A percentile compares a stretch with the other conserved stretches of the same genome.
phyloP scores from a whole-genome alignment of 768 basidiomycete genomes.

The Daedaleopsis sinensis region DNA sequence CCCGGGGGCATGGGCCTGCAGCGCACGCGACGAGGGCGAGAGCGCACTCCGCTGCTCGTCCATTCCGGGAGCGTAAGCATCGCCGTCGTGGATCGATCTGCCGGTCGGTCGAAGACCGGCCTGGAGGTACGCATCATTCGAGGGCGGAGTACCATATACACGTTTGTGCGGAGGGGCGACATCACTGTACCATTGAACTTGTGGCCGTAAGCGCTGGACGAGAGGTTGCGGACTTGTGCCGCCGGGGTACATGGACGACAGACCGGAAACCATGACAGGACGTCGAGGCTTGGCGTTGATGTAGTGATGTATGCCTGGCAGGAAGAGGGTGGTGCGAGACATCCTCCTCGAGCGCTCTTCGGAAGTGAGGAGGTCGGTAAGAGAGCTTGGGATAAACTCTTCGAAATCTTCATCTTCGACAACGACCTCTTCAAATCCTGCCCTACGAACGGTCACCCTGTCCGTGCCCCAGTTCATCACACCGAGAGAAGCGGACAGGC shows the following conservation, averaged over 20 bases:
- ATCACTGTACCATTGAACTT: slow-evolving; percentile 23
- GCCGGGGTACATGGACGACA: slow-evolving; percentile 26
- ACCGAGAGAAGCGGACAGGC: slow-evolving; percentile 68
- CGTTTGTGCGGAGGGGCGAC: slow-evolving; percentile 30
- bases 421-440: slow-evolving; percentile 37
- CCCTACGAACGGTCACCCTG: slow-evolving; percentile 11
- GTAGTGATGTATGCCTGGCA: slow-evolving; percentile 74
- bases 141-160: slow-evolving; percentile 24
- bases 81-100: slow-evolving; percentile 33
- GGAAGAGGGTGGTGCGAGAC: slow-evolving; percentile 81
- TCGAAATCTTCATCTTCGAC: slow-evolving; percentile 81
- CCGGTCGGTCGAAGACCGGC: slow-evolving; percentile 36
- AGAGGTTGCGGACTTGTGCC: slow-evolving; percentile 11
- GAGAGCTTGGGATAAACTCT: slow-evolving; percentile 85
- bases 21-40: slow-evolving; percentile 75
- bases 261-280: slow-evolving; percentile 23
- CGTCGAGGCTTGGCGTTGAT: slow-evolving; percentile 49
- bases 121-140: slow-evolving; percentile 40
- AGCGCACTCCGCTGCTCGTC: slow-evolving; percentile 41
- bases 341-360: slow-evolving; percentile 83
- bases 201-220: slow-evolving; percentile 18
- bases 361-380: slow-evolving; percentile 88
- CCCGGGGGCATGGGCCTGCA: slow-evolving; percentile 88
- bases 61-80: slow-evolving; percentile 22
- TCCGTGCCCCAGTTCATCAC: slow-evolving; percentile 47